A percentile compares a stretch with the other conserved stretches of the same genome.
These are phyloP conservation scores for Mariannaea elegans DNA, from an alignment of 2,329 filamentous ascomycete genomes.

Conservation along the genomic window DNA sequence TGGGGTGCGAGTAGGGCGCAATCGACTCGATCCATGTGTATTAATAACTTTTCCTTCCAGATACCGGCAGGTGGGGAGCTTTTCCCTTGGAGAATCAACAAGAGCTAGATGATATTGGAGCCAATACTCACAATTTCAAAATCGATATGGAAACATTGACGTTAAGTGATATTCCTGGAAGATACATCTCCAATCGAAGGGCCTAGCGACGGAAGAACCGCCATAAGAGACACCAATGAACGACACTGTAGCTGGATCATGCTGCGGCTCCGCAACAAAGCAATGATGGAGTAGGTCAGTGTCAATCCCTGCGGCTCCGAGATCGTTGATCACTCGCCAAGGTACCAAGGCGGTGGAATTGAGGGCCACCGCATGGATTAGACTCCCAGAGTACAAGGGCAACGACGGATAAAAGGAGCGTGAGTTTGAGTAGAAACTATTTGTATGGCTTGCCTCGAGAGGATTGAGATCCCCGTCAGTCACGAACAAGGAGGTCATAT, in stretches of 20 bases:
- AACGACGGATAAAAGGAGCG: conserved; percentile 57
- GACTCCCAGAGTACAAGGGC: conserved; percentile 65
- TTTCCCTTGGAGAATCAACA: too few species aligned
- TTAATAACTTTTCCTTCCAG: conserved; percentile 54
- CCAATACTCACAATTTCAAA: conserved; percentile 49
- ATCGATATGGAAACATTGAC: conserved; percentile 53
- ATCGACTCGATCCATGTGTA: conserved; percentile 59
- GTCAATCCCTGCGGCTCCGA: conserved; percentile 59
- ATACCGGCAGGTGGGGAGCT: too few species aligned
- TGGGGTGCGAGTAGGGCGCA: conserved; percentile 56
- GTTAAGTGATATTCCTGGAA: conserved; percentile 48
- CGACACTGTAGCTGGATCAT: conserved; percentile 48
- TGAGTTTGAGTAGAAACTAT: conserved; percentile 61
- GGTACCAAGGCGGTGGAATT: conserved; percentile 56
- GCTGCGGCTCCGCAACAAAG: conserved; percentile 50
- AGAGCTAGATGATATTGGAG: conserved; percentile 47
- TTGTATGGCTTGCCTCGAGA: conserved; percentile 59
- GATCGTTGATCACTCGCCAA: conserved; percentile 57
- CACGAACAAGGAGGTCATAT: conserved; percentile 64
- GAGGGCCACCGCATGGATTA: conserved; percentile 59
- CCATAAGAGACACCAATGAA: conserved; percentile 49
- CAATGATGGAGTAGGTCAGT: conserved; percentile 61
- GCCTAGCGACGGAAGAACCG: conserved; percentile 48
- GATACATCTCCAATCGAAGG: conserved; percentile 50
- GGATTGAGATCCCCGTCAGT: conserved; percentile 56